Conservation (phyloP, 495 filamentous ascomycete genomes). For the Aspergillus bridgeri region DNA sequence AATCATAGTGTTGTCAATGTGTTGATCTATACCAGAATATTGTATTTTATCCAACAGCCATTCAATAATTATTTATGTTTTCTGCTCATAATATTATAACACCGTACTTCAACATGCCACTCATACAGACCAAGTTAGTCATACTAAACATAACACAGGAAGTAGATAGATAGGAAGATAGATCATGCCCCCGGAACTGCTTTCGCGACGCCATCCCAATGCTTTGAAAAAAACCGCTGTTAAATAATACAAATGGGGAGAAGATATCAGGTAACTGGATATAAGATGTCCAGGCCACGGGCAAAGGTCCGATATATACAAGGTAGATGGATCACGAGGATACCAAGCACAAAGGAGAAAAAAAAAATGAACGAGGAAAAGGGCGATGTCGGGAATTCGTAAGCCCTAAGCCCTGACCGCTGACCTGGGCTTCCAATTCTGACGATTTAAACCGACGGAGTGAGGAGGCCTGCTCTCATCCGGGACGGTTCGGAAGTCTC, state of each 20-base stretch:
- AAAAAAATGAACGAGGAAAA: conserved; percentile 12
- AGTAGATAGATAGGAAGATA: not conserved
- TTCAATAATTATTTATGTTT: not conserved
- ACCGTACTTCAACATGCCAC: not conserved
- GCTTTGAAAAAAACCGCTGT: conserved; percentile 12
- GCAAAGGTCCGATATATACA: conserved; percentile 14
- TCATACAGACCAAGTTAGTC: not conserved
- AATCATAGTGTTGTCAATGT: too few species aligned
- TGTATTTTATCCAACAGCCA: not conserved
- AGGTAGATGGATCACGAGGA: not conserved
- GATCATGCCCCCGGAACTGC: not conserved
- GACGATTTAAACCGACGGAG: conserved; percentile 28
- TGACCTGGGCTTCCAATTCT: conserved; percentile 36
- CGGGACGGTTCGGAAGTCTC: conserved; percentile 29
- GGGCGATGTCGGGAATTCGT: not conserved
- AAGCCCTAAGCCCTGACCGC: conserved; percentile 37
- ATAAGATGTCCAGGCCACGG: not conserved
- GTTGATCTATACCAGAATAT: too few species aligned
- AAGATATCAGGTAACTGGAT: conserved; percentile 2
- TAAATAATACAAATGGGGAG: conserved; percentile 12
- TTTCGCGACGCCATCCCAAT: conserved; percentile 19
- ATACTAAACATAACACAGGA: not conserved
- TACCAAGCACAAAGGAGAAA: conserved; percentile 9
- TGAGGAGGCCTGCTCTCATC: conserved; percentile 26
- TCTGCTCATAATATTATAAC: not conserved